These are phyloP conservation scores for Tulasnella sp. DNA, from an alignment of 768 basidiomycete genomes.

Conservation along the genomic window DNA sequence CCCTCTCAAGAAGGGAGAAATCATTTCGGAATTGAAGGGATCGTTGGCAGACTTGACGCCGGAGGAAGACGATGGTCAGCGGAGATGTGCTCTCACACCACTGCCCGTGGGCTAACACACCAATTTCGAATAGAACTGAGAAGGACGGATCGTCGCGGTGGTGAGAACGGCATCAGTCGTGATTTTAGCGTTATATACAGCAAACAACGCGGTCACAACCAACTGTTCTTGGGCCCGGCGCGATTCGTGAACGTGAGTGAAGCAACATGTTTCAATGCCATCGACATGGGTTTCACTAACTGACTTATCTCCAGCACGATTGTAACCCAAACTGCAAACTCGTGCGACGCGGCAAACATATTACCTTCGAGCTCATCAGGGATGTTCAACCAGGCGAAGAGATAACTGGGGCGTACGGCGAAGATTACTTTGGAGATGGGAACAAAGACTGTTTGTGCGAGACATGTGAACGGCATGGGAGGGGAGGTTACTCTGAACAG, in stretches of 20 bases:
- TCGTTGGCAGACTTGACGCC: conserved; percentile 83
- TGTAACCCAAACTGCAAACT: conserved; percentile 84
- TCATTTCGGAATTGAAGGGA: conserved; percentile 79
- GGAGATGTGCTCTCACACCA: background rate
- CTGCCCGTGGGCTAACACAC: background rate
- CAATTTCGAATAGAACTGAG: conserved; percentile 47
- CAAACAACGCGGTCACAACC: conserved; percentile 84
- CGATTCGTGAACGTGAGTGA: conserved; percentile 80
- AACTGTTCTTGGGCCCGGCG: conserved; percentile 82
- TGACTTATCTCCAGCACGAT: conserved; percentile 46
- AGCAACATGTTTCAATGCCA: too few species aligned
- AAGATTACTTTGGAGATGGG: conserved; percentile 69
- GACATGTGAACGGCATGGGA: conserved; percentile 67
- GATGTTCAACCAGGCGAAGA: conserved; percentile 74
- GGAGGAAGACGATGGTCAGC: conserved; percentile 53
- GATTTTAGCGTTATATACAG: conserved; percentile 90
- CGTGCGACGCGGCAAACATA: conserved; percentile 79
- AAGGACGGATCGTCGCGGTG: conserved; percentile 57
- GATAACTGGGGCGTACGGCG: conserved; percentile 83
- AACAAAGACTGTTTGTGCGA: conserved; percentile 76
- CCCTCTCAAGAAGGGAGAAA: conserved; percentile 50
- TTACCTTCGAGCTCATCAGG: conserved; percentile 76
- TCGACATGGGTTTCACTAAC: conserved; percentile 12
- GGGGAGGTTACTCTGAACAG: conserved; percentile 52
- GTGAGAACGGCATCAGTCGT: conserved; percentile 54